Percentiles rank a stretch among this genome's conserved stretches.
phyloP scores from a whole-genome alignment of 1,284 basidiomycete genomes.

The Agroathelia rolfsii region DNA sequence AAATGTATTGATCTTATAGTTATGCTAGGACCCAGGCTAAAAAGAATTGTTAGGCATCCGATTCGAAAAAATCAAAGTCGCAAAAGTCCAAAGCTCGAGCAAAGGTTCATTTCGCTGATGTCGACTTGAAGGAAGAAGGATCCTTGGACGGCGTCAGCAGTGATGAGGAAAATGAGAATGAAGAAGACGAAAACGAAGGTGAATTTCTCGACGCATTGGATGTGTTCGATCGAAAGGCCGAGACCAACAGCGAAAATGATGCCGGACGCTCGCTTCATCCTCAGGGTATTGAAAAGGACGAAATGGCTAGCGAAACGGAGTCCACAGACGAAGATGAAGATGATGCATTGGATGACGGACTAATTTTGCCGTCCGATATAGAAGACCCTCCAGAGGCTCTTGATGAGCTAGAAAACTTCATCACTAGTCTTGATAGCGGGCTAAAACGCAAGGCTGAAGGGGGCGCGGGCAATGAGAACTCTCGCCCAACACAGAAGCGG shows the following conservation, averaged over 20 bases:
- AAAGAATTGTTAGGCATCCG: conserved; percentile 14
- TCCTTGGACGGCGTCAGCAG: conserved; percentile 20
- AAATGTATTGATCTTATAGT: conserved; percentile 31
- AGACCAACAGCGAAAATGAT: conserved; percentile 27
- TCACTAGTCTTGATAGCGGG: conserved; percentile 56
- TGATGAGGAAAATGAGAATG: conserved; percentile 36
- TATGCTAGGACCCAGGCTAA: conserved; percentile 7
- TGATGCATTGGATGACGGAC: conserved; percentile 31
- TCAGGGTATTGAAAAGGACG: conserved; percentile 21
- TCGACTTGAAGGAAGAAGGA: conserved; percentile 57
- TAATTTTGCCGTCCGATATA: conserved; percentile 44
- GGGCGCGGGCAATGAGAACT: conserved; percentile 14
- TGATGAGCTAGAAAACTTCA: conserved; percentile 60
- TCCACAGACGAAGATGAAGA: conserved; percentile 28
- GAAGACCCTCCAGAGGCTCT: conserved; percentile 55
- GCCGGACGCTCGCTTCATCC: conserved; percentile 12
- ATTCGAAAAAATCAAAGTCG: conserved; percentile 15
- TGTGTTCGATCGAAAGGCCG: conserved; percentile 54
- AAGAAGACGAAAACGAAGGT: conserved; percentile 43
- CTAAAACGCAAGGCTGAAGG: conserved; percentile 65
- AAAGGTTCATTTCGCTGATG: conserved; percentile 38
- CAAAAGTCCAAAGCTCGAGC: conserved; percentile 11
- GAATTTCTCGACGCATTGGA: conserved; percentile 63
- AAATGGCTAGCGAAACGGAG: conserved; percentile 24
- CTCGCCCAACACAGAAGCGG: conserved; percentile 37